Conservation (phyloP, 805 yeast genomes). For the Tetrapisispora phaffii region DNA sequence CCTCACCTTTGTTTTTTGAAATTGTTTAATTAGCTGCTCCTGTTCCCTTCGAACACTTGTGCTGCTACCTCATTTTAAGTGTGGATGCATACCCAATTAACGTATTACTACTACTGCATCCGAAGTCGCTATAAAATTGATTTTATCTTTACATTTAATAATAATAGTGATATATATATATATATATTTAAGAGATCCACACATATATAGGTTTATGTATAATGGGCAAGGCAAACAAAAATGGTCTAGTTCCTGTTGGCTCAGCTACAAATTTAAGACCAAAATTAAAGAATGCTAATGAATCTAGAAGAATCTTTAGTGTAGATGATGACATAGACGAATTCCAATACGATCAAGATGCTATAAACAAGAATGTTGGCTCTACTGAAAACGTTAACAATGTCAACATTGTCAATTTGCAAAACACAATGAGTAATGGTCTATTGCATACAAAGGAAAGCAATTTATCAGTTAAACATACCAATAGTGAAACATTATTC, state of each 20-base stretch:
- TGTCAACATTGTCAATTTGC: not conserved
- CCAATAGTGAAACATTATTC: not conserved
- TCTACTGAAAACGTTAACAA: not conserved
- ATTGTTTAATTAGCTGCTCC: too few species aligned
- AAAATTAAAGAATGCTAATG: not conserved
- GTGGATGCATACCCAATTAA: too few species aligned
- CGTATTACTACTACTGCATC: too few species aligned
- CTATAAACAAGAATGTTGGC: not conserved
- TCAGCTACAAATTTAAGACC: not conserved
- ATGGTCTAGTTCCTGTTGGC: not conserved
- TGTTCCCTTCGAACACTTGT: too few species aligned
- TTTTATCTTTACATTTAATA: too few species aligned
- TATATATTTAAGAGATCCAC: too few species aligned
- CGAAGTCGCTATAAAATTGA: too few species aligned
- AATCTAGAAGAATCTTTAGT: slow-evolving; percentile 40
- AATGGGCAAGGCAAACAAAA: not conserved
- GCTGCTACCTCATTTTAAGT: too few species aligned
- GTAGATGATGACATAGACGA: slow-evolving; percentile 80
- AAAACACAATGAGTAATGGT: not conserved
- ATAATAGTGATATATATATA: too few species aligned
- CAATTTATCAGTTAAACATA: slow-evolving; percentile 1
- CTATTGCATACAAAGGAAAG: slow-evolving; percentile 1
- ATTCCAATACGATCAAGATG: slow-evolving; percentile 41
- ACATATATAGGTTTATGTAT: not conserved
- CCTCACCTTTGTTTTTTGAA: too few species aligned